Evolutionary conservation across 306 rosid species (phyloP), one percentile per base, ranked within the genome.

Genomic region (Oemleria cerasiformis): DNA sequence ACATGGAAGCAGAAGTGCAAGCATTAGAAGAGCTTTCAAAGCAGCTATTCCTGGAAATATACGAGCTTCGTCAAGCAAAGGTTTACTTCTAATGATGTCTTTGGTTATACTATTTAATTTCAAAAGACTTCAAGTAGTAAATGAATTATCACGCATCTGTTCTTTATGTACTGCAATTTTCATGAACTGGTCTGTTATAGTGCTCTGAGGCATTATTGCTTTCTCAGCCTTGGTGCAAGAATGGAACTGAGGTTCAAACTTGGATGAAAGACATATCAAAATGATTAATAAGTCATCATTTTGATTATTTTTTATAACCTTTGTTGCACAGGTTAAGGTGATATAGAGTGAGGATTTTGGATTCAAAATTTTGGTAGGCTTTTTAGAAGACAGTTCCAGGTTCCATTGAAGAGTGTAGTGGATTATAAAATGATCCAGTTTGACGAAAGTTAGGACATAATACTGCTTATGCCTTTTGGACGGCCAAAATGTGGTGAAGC

Each of bases 61-160:
- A 89, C 23, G 99, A 94, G 85, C 96, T 91, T 79, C 95, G 96
- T 45, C 96, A 94, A 84, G 96, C 97, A 21, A 94, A 91, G 96
- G 98, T 94, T 77, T 75, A 34, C 73, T 76, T 70, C 67, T 13
- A n/a, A 19, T 40, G 48, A 9, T 66, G 6, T 48, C 49, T 15
- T 48, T n/a, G 21, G 49, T 65, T 76, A 66, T 51, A 8, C 57
- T 48, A 12, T 60, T 23, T 53, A 47, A 55, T 36, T 54, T 47
- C 54, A 65, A 62, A 55, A 15, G 38, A 20, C 17, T 12, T 21
- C 63, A 8, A 50, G 12, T 48, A 53, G 38, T 57, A 63, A 64
- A 54, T 54, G 60, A 30, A 30, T 30, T 30, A 25, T 36, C 12
- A 13, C 39, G 59, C 58, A 60, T 47, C 73, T 57, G 16, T 30